Conservation (phyloP, 2,329 filamentous ascomycete genomes). For the Paecilomyces niveus region DNA sequence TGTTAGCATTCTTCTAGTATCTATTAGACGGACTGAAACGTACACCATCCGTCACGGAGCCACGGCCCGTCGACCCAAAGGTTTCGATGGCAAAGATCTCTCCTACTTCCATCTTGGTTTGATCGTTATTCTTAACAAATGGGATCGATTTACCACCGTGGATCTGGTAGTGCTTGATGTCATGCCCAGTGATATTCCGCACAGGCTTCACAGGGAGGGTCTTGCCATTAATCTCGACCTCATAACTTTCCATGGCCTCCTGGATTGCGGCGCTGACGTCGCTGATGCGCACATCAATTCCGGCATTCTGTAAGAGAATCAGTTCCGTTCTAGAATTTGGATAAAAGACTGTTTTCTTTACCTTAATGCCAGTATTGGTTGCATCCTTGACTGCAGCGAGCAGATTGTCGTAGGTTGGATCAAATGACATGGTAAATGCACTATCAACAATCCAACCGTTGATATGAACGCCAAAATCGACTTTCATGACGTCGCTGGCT, state of each 20-base stretch:
- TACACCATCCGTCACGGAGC: slow-evolving; percentile 43
- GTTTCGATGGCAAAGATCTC: slow-evolving; percentile 55
- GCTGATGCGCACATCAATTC: slow-evolving; percentile 48
- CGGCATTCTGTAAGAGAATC: slow-evolving; percentile 35
- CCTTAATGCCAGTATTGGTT: slow-evolving; percentile 55
- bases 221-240: slow-evolving; percentile 48
- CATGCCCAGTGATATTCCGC: slow-evolving; percentile 49
- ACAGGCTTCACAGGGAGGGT: slow-evolving; percentile 50
- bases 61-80: slow-evolving; percentile 50
- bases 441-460: slow-evolving; percentile 75
- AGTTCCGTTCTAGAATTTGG: slow-evolving; percentile 4
- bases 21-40: slow-evolving; percentile 5
- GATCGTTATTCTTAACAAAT: slow-evolving; percentile 45
- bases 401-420: slow-evolving; percentile 67
- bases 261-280: slow-evolving; percentile 54
- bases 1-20: slow-evolving; percentile 7
- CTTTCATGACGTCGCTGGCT: slow-evolving; percentile 70
- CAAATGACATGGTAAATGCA: slow-evolving; percentile 72
- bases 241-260: slow-evolving; percentile 57
- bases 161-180: slow-evolving; percentile 48
- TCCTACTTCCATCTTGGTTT: slow-evolving; percentile 52
- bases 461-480: slow-evolving; percentile 76
- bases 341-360: slow-evolving; percentile 8
- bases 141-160: slow-evolving; percentile 52
- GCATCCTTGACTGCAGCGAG: slow-evolving; percentile 67